Conservation (phyloP, 768 basidiomycete genomes). For the Lactarius vividus region DNA sequence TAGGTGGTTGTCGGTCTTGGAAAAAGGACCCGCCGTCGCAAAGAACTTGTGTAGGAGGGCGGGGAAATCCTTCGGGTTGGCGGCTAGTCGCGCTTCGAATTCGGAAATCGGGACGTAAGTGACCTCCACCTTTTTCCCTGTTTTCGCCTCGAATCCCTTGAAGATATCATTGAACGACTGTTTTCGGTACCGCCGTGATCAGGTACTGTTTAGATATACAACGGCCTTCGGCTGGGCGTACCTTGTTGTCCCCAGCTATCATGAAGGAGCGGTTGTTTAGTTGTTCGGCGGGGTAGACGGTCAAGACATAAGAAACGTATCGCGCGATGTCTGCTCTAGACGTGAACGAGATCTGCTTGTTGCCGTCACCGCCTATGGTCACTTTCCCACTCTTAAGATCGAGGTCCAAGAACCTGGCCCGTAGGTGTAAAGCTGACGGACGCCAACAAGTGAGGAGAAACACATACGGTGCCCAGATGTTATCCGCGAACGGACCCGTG, state of each 20-base stretch:
- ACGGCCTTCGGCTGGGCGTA: not conserved
- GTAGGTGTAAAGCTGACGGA: not conserved
- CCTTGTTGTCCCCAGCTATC: constrained; percentile 21
- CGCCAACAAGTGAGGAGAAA: not conserved
- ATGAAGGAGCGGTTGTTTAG: constrained; percentile 14
- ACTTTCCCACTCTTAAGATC: constrained; percentile 25
- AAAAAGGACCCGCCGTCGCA: constrained; percentile 19
- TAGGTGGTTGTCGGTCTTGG: constrained; percentile 18
- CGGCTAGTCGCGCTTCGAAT: constrained; percentile 20
- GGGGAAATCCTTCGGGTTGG: constrained; percentile 20
- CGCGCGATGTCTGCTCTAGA: constrained; percentile 24
- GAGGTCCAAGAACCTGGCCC: constrained; percentile 8
- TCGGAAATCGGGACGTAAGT: constrained; percentile 21
- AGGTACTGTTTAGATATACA: not conserved
- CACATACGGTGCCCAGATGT: constrained; percentile 9
- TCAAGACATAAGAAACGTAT: constrained; percentile 26
- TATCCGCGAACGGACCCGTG: constrained; percentile 26
- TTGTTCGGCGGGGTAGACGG: constrained; percentile 20
- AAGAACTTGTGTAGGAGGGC: constrained; percentile 16
- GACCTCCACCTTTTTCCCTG: constrained; percentile 26
- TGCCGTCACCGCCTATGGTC: constrained; percentile 25
- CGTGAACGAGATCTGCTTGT: constrained; percentile 26
- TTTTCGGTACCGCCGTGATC: not conserved
- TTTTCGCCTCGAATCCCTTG: constrained; percentile 25
- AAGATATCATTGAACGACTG: constrained; percentile 29